Conservation (phyloP, 2,329 filamentous ascomycete species). For the Pestalotiopsis sp. region DNA sequence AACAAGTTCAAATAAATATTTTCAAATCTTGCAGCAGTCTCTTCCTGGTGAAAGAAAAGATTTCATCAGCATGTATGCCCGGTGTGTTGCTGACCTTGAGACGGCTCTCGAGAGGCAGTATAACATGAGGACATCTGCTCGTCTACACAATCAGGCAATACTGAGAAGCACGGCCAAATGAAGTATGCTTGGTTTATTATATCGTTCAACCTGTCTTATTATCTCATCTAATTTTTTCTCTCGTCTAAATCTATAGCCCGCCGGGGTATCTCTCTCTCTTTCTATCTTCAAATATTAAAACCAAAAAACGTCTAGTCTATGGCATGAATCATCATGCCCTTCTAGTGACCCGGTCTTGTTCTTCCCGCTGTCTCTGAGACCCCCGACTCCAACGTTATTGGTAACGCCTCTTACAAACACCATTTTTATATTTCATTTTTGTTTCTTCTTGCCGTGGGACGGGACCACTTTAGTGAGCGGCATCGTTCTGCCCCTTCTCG, state of each 20-base stretch:
- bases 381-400: not conserved
- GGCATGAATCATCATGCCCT: not conserved
- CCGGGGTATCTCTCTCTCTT: not conserved
- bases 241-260: not conserved
- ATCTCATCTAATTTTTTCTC: not conserved
- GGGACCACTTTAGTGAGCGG: not conserved
- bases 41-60: not conserved
- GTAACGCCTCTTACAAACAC: not conserved
- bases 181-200: not conserved
- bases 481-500: conserved; percentile 2
- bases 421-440: not conserved
- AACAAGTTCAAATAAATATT: not conserved
- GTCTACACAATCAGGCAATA: too few relatives aligned
- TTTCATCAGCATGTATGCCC: not conserved
- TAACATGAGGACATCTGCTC: too few relatives aligned
- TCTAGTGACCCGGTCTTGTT: not conserved
- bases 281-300: not conserved
- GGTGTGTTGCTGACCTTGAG: not conserved
- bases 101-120: too few relatives aligned
- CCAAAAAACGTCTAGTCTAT: not conserved
- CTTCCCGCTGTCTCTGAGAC: not conserved
- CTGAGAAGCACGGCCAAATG: not conserved
- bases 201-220: not conserved
- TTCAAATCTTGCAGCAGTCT: not conserved
- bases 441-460: not conserved